Evolutionary conservation across 371 early-diverging fungal genomes (phyloP).

Genomic region (Edhazardia aedis): DNA sequence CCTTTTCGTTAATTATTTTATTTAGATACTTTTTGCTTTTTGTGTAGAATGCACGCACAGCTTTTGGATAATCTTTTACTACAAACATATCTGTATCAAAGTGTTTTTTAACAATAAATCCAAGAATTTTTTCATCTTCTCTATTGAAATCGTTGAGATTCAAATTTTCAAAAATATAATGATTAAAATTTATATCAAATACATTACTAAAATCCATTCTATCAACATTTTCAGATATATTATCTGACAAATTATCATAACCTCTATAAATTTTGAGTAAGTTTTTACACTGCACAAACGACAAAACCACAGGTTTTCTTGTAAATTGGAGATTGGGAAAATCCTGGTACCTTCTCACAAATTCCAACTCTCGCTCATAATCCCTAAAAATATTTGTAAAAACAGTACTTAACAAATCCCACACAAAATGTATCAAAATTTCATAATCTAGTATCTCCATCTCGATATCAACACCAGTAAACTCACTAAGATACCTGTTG

Average conservation of each 20-base stretch:
- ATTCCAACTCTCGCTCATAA: conserved; percentile 59
- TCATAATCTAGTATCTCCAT: conserved; percentile 81
- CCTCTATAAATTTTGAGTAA: conserved; percentile 63
- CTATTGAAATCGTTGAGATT: conserved; percentile 52
- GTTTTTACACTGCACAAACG: conserved; percentile 67
- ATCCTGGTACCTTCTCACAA: conserved; percentile 67
- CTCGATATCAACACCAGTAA: conserved; percentile 93
- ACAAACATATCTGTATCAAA: conserved; percentile 92
- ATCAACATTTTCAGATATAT: conserved; percentile 65
- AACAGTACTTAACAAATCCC: conserved; percentile 48
- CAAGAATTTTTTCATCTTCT: conserved; percentile 69
- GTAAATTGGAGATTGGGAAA: conserved; percentile 67
- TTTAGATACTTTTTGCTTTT: no score
- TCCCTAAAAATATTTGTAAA: conserved; percentile 63
- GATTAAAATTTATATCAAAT: conserved; percentile 8
- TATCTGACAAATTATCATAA: no score
- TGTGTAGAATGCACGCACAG: conserved; percentile 92
- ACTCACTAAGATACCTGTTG: conserved; percentile 97
- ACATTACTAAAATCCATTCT: conserved; percentile 68
- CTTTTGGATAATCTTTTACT: conserved; percentile 89
- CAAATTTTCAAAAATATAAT: background rate
- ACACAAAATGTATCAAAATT: conserved; percentile 63
- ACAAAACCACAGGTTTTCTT: conserved; percentile 61
- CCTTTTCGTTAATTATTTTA: no score
- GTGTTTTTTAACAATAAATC: conserved; percentile 70